These are phyloP conservation scores for Volvox africanus DNA, from an alignment of 139 green algal genomes.

Conservation along the genomic window DNA sequence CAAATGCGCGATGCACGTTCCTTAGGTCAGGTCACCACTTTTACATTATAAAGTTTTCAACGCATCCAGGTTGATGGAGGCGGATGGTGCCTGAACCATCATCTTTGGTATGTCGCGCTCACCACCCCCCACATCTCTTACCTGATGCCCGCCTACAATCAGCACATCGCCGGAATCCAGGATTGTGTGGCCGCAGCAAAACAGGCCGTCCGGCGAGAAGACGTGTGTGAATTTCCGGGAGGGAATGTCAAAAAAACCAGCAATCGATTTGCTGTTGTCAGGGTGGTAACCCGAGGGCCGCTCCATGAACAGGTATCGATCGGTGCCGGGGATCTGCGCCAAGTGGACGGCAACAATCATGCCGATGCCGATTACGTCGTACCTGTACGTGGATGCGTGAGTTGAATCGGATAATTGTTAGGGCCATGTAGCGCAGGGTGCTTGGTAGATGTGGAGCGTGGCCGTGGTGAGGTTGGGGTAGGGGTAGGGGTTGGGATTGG, in stretches of 20 bases:
- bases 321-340: slow-evolving; percentile 44
- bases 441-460: neutral
- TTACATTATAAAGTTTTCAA: too few relatives aligned
- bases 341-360: slow-evolving; percentile 63
- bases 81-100: too few relatives aligned
- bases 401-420: too few relatives aligned
- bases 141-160: slow-evolving; percentile 50
- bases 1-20: too few relatives aligned
- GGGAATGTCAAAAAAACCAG: slow-evolving; percentile 36
- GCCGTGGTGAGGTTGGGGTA: too few relatives aligned
- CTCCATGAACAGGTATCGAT: slow-evolving; percentile 63
- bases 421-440: neutral
- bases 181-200: slow-evolving; percentile 55
- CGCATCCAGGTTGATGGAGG: too few relatives aligned
- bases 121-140: too few relatives aligned
- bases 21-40: too few relatives aligned
- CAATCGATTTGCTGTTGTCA: neutral
- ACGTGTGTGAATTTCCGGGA: slow-evolving; percentile 23
- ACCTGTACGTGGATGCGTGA: neutral
- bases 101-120: too few relatives aligned
- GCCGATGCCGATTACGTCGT: neutral
- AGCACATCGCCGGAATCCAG: slow-evolving; percentile 32
- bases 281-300: slow-evolving; percentile 56
- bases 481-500: neutral
- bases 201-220: slow-evolving; percentile 43